Evolutionary conservation across 2,329 filamentous ascomycete genomes (phyloP).

Genomic region (Cryphonectria nitschkei): DNA sequence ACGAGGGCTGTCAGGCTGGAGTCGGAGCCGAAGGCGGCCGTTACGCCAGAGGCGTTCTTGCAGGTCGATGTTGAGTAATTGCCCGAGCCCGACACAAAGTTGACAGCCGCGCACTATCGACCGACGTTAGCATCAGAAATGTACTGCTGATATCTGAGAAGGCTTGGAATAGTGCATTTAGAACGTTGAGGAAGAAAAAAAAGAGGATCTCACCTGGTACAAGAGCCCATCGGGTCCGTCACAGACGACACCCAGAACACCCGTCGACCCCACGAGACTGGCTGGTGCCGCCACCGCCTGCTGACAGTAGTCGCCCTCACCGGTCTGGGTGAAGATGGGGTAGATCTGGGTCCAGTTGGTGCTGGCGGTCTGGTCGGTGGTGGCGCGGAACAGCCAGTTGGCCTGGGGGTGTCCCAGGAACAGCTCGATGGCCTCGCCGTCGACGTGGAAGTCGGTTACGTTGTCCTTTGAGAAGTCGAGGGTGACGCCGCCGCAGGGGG

Average conservation of each 20-base stretch:
- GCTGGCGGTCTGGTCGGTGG: slow-evolving; percentile 50
- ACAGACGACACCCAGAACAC: slow-evolving; percentile 56
- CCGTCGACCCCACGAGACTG: slow-evolving; percentile 58
- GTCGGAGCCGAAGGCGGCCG: slow-evolving; percentile 38
- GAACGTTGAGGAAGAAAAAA: too few relatives aligned
- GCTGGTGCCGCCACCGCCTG: slow-evolving; percentile 52
- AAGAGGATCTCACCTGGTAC: slow-evolving; percentile 52
- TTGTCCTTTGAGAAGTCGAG: slow-evolving; percentile 46
- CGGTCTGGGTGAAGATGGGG: slow-evolving; percentile 57
- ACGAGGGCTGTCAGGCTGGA: slow-evolving; percentile 38
- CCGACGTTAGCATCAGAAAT: not conserved
- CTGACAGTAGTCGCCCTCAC: slow-evolving; percentile 58
- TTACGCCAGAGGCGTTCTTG: slow-evolving; percentile 44
- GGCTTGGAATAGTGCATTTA: not conserved
- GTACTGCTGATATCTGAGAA: not conserved
- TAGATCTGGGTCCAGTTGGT: slow-evolving; percentile 60
- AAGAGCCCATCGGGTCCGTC: slow-evolving; percentile 59
- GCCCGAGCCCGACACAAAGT: slow-evolving; percentile 53
- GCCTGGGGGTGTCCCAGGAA: slow-evolving; percentile 54
- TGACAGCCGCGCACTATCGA: slow-evolving; percentile 56
- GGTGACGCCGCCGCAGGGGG: slow-evolving; percentile 59
- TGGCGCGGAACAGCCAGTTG: slow-evolving; percentile 63
- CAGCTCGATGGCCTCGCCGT: slow-evolving; percentile 56
- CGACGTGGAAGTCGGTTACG: slow-evolving; percentile 58
- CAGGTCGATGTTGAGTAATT: slow-evolving; percentile 38